A percentile compares a stretch with the other conserved stretches of the same genome.
phyloP scores from a whole-genome alignment of 768 basidiomycete genomes.

The Calocera viscosa region DNA sequence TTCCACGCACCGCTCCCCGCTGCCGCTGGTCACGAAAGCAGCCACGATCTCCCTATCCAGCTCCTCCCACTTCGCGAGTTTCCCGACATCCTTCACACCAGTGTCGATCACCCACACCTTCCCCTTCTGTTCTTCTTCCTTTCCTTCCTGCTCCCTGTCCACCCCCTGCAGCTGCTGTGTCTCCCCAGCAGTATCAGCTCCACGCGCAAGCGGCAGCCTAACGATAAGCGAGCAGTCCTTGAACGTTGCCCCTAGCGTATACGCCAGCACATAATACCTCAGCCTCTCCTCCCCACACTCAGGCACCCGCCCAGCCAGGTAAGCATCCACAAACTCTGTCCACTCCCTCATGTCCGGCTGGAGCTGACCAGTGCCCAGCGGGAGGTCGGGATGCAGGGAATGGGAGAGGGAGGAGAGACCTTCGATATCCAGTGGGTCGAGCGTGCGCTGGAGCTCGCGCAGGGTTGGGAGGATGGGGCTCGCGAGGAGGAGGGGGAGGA shows the following conservation, averaged over 20 bases:
- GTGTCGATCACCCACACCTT: slow-evolving; percentile 69
- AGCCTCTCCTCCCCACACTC: slow-evolving; percentile 28
- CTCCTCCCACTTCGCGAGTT: slow-evolving; percentile 56
- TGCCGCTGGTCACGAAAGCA: background rate
- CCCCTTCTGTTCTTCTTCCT: slow-evolving; percentile 13
- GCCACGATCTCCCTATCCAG: slow-evolving; percentile 56
- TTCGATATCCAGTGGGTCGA: slow-evolving; percentile 79
- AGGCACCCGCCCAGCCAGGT: slow-evolving; percentile 33
- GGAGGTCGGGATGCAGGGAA: slow-evolving; percentile 8
- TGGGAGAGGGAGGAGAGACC: slow-evolving; percentile 38
- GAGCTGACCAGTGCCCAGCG: slow-evolving; percentile 18
- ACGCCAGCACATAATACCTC: slow-evolving; percentile 55
- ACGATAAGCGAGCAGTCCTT: slow-evolving; percentile 86
- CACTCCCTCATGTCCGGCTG: slow-evolving; percentile 57
- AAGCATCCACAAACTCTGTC: slow-evolving; percentile 46
- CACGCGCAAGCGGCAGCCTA: slow-evolving; percentile 22
- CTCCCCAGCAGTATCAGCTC: slow-evolving; percentile 11
- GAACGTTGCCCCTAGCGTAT: slow-evolving; percentile 82
- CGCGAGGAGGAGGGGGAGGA: slow-evolving; percentile 39
- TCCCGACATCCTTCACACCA: slow-evolving; percentile 60
- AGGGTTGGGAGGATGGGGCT: slow-evolving; percentile 45
- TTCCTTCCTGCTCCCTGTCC: slow-evolving; percentile 13
- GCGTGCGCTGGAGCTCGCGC: slow-evolving; percentile 51
- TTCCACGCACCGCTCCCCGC: background rate
- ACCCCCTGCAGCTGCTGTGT: background rate